Base-by-base conservation (phyloP, 2,329 filamentous ascomycete genomes). In the Aspergillus ochraceoroseus region DNA sequence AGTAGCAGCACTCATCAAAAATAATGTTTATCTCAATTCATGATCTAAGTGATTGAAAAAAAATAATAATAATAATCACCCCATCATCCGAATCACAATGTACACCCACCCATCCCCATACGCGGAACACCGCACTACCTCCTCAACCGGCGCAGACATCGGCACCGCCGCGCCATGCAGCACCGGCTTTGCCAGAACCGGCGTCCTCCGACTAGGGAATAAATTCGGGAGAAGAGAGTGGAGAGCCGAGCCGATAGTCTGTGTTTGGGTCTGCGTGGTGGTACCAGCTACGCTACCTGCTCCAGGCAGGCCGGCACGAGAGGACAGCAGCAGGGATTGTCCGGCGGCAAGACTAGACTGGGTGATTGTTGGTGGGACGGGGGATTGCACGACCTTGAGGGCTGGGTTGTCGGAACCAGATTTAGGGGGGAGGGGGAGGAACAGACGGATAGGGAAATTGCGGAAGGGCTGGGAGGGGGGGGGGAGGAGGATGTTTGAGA, bases 71-170 rank as follows among this genome's bases (percentile, higher is more conserved):
- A 7, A 27, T 8, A 32, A 40, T 53, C 45, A 76, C 9, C 68
- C 70, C 58, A 87, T 72, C 70, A 94, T 83, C 13, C 82, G 75
- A 4, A 95, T 77, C 37, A 87, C 85, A 28, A 95, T 66, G 63
- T 87, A 87, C 17, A 95, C 64, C 83, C 89, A 98, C 0, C 92
- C 92, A 66, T 98, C 92, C 0, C 87, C 81, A 70, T 95, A 96
- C 1, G 87, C 80, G 3, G 85, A 84, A 56, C 84, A 83, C 41
- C 81, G 76, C 67, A 92, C 85, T 43, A 98, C 63, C 32, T 95
- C 90, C 57, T 87, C 85, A 12, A 98, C 65, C 15, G 82, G 82
- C 1, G 88, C 85, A 44, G 72, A 68, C 70, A 96, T 84, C 1
- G 92, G 90, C 43, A 95, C 77, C 0, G 80, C 75, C 1, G 82